phyloP scores from a whole-genome alignment of 108 stramenopile genomes.

The Craspedostauros australis region DNA sequence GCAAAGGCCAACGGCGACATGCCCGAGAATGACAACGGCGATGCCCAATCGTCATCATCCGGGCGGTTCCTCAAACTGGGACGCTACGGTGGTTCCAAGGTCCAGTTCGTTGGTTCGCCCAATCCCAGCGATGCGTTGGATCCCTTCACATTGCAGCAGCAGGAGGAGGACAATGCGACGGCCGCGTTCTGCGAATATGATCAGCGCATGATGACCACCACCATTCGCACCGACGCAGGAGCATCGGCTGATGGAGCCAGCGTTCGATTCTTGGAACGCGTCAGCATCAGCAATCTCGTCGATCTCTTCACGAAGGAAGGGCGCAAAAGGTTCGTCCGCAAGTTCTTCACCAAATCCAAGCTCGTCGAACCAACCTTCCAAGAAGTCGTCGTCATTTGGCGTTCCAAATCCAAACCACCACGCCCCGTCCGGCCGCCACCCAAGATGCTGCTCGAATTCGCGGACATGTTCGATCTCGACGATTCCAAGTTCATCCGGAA shows the following conservation, averaged over 20 bases:
- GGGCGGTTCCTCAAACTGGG: conserved; percentile 31
- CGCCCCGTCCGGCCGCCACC: conserved; percentile 30
- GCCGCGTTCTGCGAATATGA: conserved; percentile 41
- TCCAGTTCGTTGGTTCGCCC: conserved; percentile 38
- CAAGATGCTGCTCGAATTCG: conserved; percentile 49
- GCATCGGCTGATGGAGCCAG: not conserved
- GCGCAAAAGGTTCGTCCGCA: conserved; percentile 37
- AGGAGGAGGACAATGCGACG: conserved; percentile 16
- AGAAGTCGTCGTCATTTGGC: conserved; percentile 38
- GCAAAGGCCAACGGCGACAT: no score
- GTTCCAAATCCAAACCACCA: conserved; percentile 14
- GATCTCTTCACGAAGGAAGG: conserved; percentile 54
- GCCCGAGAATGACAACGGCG: no score
- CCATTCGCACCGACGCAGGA: no score
- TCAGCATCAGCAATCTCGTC: conserved; percentile 69
- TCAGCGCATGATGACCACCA: not conserved
- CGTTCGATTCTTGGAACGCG: conserved; percentile 59
- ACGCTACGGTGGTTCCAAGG: conserved; percentile 53
- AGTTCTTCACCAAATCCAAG: conserved; percentile 46
- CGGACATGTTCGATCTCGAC: conserved; percentile 75
- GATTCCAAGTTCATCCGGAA: conserved; percentile 22
- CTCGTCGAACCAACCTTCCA: conserved; percentile 78
- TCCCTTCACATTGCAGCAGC: conserved; percentile 33
- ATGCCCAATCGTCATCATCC: no score
- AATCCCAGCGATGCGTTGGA: conserved; percentile 39